A percentile compares a stretch with the other conserved stretches of the same genome.
These are phyloP conservation scores for Sistotremastrum suecicum DNA, from an alignment of 768 basidiomycete genomes.

Conservation along the genomic window DNA sequence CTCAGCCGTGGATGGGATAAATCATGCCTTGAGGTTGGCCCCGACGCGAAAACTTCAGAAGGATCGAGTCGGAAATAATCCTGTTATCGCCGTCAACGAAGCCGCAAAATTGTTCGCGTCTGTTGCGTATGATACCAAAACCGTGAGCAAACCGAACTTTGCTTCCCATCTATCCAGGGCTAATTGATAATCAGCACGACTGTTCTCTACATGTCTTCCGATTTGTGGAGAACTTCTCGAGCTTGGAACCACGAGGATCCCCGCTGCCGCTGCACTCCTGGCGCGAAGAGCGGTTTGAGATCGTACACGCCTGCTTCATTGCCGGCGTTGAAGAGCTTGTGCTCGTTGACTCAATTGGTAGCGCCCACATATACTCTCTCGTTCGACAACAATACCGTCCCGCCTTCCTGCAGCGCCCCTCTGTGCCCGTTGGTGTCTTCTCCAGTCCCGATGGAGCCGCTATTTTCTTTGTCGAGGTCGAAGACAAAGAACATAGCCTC, in stretches of 20 bases:
- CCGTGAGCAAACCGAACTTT: neutral
- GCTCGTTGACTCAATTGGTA: slow-evolving; percentile 28
- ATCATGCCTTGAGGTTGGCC: slow-evolving; percentile 14
- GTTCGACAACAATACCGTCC: slow-evolving; percentile 39
- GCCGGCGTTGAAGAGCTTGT: slow-evolving; percentile 38
- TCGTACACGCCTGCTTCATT: slow-evolving; percentile 29
- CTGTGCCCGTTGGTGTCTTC: slow-evolving; percentile 21
- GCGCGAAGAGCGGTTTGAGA: slow-evolving; percentile 20
- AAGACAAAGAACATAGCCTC: slow-evolving; percentile 11
- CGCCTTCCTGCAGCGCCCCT: slow-evolving; percentile 25
- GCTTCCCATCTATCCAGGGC: neutral
- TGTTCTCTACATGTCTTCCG: slow-evolving; percentile 29
- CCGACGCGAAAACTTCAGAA: slow-evolving; percentile 22
- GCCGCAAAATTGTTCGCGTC: slow-evolving; percentile 2
- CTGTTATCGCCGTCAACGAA: slow-evolving; percentile 39
- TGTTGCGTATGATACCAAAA: neutral
- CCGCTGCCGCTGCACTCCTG: slow-evolving; percentile 27
- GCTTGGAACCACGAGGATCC: slow-evolving; percentile 28
- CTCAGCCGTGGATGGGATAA: slow-evolving; percentile 20
- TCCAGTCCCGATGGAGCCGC: slow-evolving; percentile 45
- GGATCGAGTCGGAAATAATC: slow-evolving; percentile 31
- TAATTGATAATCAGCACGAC: slow-evolving; percentile 1
- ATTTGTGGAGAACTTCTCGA: slow-evolving; percentile 29
- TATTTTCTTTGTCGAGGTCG: slow-evolving; percentile 22
- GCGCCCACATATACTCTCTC: slow-evolving; percentile 39